phyloP scores from a whole-genome alignment of 164 flowering plant genomes.

The Protea cynaroides region DNA sequence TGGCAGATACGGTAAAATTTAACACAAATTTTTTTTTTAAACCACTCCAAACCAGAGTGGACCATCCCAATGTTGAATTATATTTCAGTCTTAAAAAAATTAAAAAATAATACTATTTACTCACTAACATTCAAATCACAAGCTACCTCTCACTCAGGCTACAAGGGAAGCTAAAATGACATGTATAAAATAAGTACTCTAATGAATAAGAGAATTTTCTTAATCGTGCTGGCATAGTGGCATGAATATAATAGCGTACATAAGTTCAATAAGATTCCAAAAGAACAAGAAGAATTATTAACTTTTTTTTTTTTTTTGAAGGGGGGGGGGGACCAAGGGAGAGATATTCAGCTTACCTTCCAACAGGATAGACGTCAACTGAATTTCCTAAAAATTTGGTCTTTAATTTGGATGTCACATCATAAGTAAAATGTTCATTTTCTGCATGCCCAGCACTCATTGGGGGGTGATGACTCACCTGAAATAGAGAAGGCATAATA shows the following conservation, averaged over 20 bases:
- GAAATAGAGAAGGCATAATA: conserved; percentile 13
- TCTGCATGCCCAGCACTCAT: conserved; percentile 88
- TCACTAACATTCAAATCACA: too few relatives aligned
- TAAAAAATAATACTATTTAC: too few relatives aligned
- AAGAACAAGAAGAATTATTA: too few relatives aligned
- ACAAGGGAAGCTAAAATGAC: conserved; percentile 1
- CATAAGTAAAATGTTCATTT: conserved; percentile 76
- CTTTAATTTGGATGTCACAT: conserved; percentile 72
- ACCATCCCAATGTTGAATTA: too few relatives aligned
- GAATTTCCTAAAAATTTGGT: conserved; percentile 80
- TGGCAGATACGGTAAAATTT: too few relatives aligned
- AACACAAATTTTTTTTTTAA: too few relatives aligned
- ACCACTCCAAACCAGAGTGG: too few relatives aligned
- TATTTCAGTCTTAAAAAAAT: too few relatives aligned
- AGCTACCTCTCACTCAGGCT: conserved; percentile 4
- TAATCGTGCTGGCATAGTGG: neutral
- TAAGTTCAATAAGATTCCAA: too few relatives aligned
- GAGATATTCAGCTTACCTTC: conserved; percentile 41
- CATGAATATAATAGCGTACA: too few relatives aligned
- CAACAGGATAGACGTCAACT: conserved; percentile 72
- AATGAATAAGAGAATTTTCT: neutral
- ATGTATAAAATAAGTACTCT: neutral
- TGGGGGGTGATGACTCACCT: conserved; percentile 95
- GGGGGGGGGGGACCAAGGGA: too few relatives aligned
- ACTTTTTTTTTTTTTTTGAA: too few relatives aligned